Evolutionary conservation across 208 protist species (phyloP).

Genomic region (Porcisia deanei): DNA sequence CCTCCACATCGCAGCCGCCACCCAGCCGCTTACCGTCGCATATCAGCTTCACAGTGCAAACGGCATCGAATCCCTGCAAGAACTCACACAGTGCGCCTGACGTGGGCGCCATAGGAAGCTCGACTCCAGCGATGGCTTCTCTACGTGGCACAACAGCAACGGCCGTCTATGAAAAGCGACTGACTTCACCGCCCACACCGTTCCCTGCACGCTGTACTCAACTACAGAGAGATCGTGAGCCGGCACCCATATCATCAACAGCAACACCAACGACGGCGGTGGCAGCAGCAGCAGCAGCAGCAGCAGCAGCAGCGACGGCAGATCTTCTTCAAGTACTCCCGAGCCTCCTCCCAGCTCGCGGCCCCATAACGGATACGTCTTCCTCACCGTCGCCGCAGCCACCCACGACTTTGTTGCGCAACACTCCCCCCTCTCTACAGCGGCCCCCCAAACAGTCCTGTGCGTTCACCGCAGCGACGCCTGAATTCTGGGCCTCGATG

Average conservation of each 20-base stretch:
- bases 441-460: not conserved
- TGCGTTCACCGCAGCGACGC: not conserved
- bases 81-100: constrained; percentile 1
- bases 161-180: not conserved
- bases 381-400: not conserved
- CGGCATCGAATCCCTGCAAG: constrained; percentile 9
- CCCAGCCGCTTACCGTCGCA: constrained; percentile 9
- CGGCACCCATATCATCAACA: not conserved
- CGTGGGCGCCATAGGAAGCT: not conserved
- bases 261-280: too few species aligned
- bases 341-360: not conserved
- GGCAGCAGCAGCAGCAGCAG: not conserved
- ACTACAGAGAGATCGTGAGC: not conserved
- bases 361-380: not conserved
- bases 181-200: not conserved
- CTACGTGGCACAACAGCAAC: too few species aligned
- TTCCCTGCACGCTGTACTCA: not conserved
- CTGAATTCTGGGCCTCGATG: not conserved
- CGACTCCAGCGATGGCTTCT: not conserved
- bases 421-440: not conserved
- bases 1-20: not conserved
- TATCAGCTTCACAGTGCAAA: constrained; percentile 23
- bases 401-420: not conserved
- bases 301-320: not conserved
- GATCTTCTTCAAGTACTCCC: constrained; percentile 15